Percentiles rank a stretch among this genome's conserved stretches.
phyloP scores from a whole-genome alignment of 2,329 filamentous ascomycete species.

The Aschersonia sp. region DNA sequence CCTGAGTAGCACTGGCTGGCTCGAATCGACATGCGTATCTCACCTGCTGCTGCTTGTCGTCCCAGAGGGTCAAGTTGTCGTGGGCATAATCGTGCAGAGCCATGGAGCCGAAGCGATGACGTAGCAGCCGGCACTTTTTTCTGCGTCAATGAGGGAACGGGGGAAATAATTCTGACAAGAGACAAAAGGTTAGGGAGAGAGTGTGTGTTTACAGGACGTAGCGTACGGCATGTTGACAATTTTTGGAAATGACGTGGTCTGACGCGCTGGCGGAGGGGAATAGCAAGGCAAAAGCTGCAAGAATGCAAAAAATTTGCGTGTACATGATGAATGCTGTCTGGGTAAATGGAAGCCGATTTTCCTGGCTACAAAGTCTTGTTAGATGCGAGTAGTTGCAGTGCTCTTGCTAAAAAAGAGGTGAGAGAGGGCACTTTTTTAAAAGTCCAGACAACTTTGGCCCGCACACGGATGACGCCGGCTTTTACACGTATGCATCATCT shows the following conservation, averaged over 20 bases:
- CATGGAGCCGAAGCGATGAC: neutral
- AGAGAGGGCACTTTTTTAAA: neutral
- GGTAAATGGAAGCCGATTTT: neutral
- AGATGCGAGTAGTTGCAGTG: neutral
- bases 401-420: neutral
- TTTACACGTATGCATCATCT: neutral
- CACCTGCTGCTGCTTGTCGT: conserved; percentile 8
- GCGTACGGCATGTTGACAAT: neutral
- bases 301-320: neutral
- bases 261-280: neutral
- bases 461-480: neutral
- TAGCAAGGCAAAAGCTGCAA: neutral
- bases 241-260: neutral
- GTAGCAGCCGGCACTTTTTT: neutral
- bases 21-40: conserved; percentile 6
- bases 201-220: neutral
- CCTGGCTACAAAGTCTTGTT: neutral
- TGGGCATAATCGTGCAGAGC: neutral
- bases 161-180: no score
- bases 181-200: neutral
- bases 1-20: conserved; percentile 4
- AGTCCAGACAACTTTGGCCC: neutral
- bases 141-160: neutral
- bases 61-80: conserved; percentile 8
- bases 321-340: neutral